These are phyloP conservation scores for Sedum album DNA, from an alignment of 164 flowering plant species.

Conservation along the genomic window DNA sequence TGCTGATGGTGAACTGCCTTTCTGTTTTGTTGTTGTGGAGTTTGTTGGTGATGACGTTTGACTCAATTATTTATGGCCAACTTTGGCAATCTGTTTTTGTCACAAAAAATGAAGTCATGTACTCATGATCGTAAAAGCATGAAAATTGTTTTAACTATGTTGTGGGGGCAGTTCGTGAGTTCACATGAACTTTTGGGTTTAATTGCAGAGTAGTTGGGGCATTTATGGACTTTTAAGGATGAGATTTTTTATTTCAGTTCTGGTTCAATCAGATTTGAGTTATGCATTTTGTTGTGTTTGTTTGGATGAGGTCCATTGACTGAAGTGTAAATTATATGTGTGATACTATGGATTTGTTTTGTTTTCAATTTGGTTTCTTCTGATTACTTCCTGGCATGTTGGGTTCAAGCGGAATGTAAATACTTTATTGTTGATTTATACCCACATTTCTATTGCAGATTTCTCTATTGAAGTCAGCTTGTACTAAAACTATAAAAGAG, in stretches of 20 bases:
- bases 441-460: conserved; percentile 15
- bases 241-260: not conserved
- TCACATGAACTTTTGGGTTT: not conserved
- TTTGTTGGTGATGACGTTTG: not conserved
- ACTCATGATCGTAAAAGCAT: not conserved
- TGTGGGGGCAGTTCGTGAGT: not conserved
- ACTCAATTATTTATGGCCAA: not conserved
- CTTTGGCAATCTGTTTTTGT: not conserved
- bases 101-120: not conserved
- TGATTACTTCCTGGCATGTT: not conserved
- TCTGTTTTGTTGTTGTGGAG: not conserved
- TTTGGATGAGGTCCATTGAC: not conserved
- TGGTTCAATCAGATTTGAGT: not conserved
- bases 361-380: not conserved
- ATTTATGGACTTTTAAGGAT: not conserved
- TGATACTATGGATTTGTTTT: not conserved
- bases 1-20: not conserved
- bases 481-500: conserved; percentile 24
- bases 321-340: not conserved
- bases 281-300: not conserved
- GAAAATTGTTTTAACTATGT: not conserved
- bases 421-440: not conserved
- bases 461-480: conserved; percentile 20
- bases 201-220: conserved; percentile 3
- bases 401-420: not conserved